phyloP scores from a whole-genome alignment of 495 filamentous ascomycete species.

The Hypomontagnella submonticulosa region DNA sequence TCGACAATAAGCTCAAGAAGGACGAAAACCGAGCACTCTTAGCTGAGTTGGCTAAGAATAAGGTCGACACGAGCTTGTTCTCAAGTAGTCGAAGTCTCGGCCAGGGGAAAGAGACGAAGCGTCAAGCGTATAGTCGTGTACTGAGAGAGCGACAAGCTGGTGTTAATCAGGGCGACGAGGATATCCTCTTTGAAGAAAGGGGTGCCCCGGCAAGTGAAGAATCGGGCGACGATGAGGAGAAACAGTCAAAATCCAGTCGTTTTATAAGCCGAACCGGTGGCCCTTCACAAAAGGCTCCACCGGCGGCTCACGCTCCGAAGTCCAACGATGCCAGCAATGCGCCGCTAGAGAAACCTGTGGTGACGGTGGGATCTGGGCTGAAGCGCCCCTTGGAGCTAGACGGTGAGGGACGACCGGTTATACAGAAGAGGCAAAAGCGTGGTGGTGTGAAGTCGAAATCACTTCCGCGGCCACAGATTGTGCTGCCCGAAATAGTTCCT shows the following conservation, averaged over 20 bases:
- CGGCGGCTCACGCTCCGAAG: not conserved
- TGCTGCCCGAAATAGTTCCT: conserved; percentile 61
- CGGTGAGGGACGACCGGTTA: conserved; percentile 77
- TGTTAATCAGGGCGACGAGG: conserved; percentile 55
- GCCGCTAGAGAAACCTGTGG: conserved; percentile 25
- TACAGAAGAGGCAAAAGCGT: conserved; percentile 74
- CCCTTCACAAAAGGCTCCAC: not conserved
- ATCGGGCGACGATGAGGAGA: conserved; percentile 48
- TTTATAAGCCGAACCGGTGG: not conserved
- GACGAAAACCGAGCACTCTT: conserved; percentile 90
- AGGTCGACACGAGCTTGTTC: conserved; percentile 83
- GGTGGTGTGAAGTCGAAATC: conserved; percentile 63
- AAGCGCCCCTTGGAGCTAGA: conserved; percentile 87
- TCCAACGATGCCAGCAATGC: not conserved
- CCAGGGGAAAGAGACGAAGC: conserved; percentile 70
- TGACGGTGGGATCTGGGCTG: conserved; percentile 76
- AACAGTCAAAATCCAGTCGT: conserved; percentile 10
- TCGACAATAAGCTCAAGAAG: conserved; percentile 94
- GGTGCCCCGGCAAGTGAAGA: conserved; percentile 43
- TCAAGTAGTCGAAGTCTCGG: conserved; percentile 81
- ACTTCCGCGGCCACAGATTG: conserved; percentile 45
- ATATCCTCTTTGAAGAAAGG: conserved; percentile 50
- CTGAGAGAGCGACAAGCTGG: conserved; percentile 69
- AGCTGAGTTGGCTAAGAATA: conserved; percentile 79
- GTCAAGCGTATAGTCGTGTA: conserved; percentile 69